Percentiles rank a stretch among this genome's conserved stretches.
phyloP scores from a whole-genome alignment of 441 rosid genomes.

The Biscutella auriculata region DNA sequence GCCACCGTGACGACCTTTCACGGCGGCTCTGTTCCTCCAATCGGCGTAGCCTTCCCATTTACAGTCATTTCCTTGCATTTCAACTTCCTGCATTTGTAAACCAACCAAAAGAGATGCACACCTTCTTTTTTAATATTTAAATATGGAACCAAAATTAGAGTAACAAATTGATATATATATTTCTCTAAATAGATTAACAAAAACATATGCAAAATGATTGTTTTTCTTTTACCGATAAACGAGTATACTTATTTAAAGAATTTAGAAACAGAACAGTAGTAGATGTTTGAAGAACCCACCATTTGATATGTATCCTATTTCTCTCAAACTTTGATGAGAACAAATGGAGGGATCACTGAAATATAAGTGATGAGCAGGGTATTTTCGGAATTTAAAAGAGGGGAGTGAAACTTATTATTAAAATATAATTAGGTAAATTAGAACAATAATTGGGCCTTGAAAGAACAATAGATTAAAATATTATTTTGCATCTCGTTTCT shows the following conservation, averaged over 20 bases:
- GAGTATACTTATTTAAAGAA: not conserved
- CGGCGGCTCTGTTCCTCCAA: constrained; percentile 63
- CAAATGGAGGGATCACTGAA: not conserved
- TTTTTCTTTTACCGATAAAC: not conserved
- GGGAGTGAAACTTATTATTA: not conserved
- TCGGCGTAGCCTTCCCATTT: constrained; percentile 78
- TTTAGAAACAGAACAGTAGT: not conserved
- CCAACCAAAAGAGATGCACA: not conserved
- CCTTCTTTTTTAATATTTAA: too few species aligned
- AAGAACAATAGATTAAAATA: too few species aligned
- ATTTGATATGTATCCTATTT: not conserved
- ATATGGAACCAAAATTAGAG: not conserved
- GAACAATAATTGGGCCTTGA: not conserved
- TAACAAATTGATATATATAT: not conserved
- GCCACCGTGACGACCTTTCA: constrained; percentile 75
- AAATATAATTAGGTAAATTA: not conserved
- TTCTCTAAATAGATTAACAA: not conserved
- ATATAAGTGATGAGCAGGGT: not conserved
- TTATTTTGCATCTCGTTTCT: too few species aligned
- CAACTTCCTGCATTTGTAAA: constrained; percentile 36
- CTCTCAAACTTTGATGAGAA: not conserved
- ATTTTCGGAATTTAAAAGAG: not conserved
- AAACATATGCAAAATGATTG: not conserved
- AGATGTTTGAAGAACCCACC: not conserved
- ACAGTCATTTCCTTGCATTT: constrained; percentile 10